Conservation (phyloP, 2,329 filamentous ascomycete genomes). For the Pezicula rhizophila region DNA sequence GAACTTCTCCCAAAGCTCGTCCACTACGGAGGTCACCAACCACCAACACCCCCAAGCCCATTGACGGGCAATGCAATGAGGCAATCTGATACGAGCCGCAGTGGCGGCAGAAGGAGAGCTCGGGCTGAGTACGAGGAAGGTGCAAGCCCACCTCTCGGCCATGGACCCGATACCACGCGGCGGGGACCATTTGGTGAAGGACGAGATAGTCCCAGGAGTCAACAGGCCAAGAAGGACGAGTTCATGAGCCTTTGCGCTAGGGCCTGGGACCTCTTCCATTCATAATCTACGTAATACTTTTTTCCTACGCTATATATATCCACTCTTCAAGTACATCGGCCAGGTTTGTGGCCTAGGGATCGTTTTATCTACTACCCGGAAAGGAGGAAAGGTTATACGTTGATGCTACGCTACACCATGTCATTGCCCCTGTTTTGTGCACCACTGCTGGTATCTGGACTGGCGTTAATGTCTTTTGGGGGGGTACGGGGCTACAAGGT, state of each 20-base stretch:
- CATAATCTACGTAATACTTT: constrained; percentile 41
- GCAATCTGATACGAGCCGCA: constrained; percentile 30
- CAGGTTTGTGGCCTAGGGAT: too few relatives aligned
- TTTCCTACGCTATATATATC: too few relatives aligned
- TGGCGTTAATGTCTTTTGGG: constrained; percentile 2
- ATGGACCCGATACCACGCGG: constrained; percentile 56
- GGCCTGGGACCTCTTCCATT: constrained; percentile 97
- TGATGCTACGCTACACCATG: not conserved
- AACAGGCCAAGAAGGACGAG: constrained; percentile 83
- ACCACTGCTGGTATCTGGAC: constrained; percentile 1
- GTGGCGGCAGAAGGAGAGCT: constrained; percentile 66
- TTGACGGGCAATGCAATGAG: constrained; percentile 25
- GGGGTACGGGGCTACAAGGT: not conserved
- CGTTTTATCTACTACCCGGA: constrained; percentile 1
- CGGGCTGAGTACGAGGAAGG: constrained; percentile 93
- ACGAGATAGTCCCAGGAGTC: constrained; percentile 75
- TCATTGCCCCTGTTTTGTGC: not conserved
- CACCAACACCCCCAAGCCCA: constrained; percentile 70
- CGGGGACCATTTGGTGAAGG: constrained; percentile 74
- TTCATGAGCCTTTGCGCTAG: constrained; percentile 81
- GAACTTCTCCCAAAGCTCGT: constrained; percentile 90
- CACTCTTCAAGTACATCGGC: too few relatives aligned
- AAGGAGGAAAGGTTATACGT: too few relatives aligned
- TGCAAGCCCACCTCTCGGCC: constrained; percentile 75
- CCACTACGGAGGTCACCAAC: constrained; percentile 91